phyloP scores from a whole-genome alignment of 2,329 filamentous ascomycete genomes.

The Didymella glomerata region DNA sequence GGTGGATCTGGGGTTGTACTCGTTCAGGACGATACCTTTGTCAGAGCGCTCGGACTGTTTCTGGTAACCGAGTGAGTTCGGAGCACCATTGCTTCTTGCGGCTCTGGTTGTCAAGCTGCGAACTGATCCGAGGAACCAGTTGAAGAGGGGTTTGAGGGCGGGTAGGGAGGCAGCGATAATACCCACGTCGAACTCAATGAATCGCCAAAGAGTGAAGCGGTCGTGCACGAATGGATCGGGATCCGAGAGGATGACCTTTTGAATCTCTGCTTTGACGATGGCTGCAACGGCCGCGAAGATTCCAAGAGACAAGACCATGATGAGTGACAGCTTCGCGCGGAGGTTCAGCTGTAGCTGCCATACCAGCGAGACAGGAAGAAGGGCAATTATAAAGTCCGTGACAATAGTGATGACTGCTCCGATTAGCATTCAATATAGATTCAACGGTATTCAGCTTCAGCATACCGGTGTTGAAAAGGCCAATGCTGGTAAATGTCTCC shows the following conservation, averaged over 20 bases:
- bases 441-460: too few relatives aligned
- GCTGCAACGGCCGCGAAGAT: constrained; percentile 55
- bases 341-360: constrained; percentile 55
- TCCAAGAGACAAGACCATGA: constrained; percentile 50
- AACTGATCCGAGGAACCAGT: constrained; percentile 37
- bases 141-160: constrained; percentile 47
- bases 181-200: constrained; percentile 56
- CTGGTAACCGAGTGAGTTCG: constrained; percentile 14
- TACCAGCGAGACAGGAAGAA: constrained; percentile 55
- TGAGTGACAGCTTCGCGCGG: constrained; percentile 53
- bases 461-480: constrained; percentile 57
- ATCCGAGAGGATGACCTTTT: constrained; percentile 48
- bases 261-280: constrained; percentile 54
- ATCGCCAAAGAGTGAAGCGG: constrained; percentile 57
- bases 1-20: background rate
- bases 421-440: constrained; percentile 4
- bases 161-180: constrained; percentile 56
- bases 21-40: constrained; percentile 4
- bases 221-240: constrained; percentile 51
- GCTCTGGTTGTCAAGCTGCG: constrained; percentile 19
- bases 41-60: constrained; percentile 12
- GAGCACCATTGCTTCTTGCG: background rate
- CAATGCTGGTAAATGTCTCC: constrained; percentile 54
- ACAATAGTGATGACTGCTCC: constrained; percentile 49
- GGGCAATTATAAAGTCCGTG: constrained; percentile 54